Base-by-base conservation (phyloP, 352 stramenopile genomes). In the Phytopythium helicoides region DNA sequence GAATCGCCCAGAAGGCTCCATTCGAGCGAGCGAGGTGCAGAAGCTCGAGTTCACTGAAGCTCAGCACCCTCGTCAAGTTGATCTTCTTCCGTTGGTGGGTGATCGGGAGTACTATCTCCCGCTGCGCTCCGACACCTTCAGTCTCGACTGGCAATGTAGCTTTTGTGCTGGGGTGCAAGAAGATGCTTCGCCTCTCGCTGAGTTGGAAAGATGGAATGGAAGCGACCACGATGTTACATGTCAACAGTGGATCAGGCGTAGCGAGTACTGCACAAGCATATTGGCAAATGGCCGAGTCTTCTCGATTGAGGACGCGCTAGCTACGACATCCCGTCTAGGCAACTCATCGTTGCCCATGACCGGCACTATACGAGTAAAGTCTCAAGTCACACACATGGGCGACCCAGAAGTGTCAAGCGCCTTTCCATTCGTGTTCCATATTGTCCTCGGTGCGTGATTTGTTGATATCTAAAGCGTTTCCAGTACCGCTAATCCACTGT, bases 361-460 rank as follows among this genome's bases (percentile, higher is more conserved):
- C 16, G 80, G 80, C 1, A 59, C 69, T 3, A 68, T 91, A 28
- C 68, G 68, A 0, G 71, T 83, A 39, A 89, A 88, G 52, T 91
- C 80, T 1, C 61, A 56, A 34, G 50, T 85, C 19, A 71, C 61
- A 12, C 76, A 89, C 25, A 28, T 85, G 10, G 77, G 73, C 1
- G 62, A 76, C 15, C 63, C 76, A 2, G 49, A 52, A 15, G 47
- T 76, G 0, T 14, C 57, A 3, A 85, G 87, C 48, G 60, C 65
- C 4, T 82, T 91, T 39, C 77, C 80, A 22, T 91, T 88, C 52
- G 68, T 69, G 26, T 91, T 91, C 41, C 76, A 86, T 22, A 68
- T 77, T 10, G 60, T 87, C 21, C 31, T 89, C 12, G 64, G 80
- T 91, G 60, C 23, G 62, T 56, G 35, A 5, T 15, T 6, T 10